A percentile compares a stretch with the other conserved stretches of the same genome.
phyloP scores from a whole-genome alignment of 169 alveolate genomes.

The Cryptosporidium tyzzeri region DNA sequence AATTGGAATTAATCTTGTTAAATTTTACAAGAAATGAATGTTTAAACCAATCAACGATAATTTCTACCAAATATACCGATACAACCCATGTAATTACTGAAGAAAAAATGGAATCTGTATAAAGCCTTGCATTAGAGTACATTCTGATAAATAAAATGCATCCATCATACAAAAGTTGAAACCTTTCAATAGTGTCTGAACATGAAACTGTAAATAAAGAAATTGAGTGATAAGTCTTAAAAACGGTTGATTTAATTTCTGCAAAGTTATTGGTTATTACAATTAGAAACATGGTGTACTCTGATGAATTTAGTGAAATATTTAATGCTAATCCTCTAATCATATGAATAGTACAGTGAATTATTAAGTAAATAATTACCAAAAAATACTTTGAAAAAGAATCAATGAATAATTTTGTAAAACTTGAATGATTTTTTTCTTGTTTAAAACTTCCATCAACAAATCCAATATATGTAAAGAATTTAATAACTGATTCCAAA shows the following conservation, averaged over 20 bases:
- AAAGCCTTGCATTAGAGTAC: conserved; percentile 81
- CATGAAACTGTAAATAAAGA: conserved; percentile 87
- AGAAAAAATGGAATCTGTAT: conserved; percentile 59
- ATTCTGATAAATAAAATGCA: conserved; percentile 86
- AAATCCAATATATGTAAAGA: conserved; percentile 15
- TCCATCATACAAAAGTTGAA: conserved; percentile 88
- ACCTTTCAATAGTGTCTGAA: conserved; percentile 90
- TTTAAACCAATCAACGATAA: conserved; percentile 88
- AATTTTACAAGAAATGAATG: conserved; percentile 86
- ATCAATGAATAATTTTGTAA: not conserved
- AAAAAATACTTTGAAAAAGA: conserved; percentile 2
- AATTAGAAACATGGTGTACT: conserved; percentile 90
- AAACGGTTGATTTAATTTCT: conserved; percentile 91
- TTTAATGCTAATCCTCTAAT: conserved; percentile 87
- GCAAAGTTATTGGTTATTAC: conserved; percentile 91
- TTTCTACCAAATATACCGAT: conserved; percentile 83
- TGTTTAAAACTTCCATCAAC: not conserved
- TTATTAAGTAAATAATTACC: conserved; percentile 78
- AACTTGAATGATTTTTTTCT: not conserved
- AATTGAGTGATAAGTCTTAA: conserved; percentile 85
- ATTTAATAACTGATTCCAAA: conserved; percentile 20
- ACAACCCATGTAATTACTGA: conserved; percentile 79
- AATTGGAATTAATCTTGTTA: conserved; percentile 82
- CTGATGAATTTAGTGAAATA: conserved; percentile 92
- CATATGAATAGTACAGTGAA: conserved; percentile 88